Evolutionary conservation across 257 asterid species (phyloP).

Genomic region (Ophiorrhiza pumila): DNA sequence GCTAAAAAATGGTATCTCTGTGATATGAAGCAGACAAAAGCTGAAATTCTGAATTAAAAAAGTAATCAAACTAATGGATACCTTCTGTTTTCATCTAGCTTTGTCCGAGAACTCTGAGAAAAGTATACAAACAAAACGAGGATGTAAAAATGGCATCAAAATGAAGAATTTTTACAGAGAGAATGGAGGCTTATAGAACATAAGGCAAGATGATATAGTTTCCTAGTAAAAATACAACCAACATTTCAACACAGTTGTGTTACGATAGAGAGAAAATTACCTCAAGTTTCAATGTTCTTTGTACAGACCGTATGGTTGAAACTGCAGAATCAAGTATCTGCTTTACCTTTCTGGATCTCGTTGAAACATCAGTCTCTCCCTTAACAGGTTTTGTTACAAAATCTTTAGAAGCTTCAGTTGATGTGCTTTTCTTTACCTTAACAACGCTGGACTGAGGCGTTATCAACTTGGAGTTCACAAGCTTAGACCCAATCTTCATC

Average conservation of each 20-base stretch:
- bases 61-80: slow-evolving; percentile 24
- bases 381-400: slow-evolving; percentile 26
- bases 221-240: not conserved
- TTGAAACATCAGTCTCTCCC: slow-evolving; percentile 25
- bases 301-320: slow-evolving; percentile 25
- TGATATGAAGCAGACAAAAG: not conserved
- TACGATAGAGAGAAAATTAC: slow-evolving; percentile 28
- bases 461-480: slow-evolving; percentile 25
- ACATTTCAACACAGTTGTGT: not conserved
- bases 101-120: slow-evolving; percentile 31
- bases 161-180: not conserved
- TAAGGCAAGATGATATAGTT: not conserved
- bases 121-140: slow-evolving; percentile 26
- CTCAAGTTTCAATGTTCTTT: slow-evolving; percentile 34
- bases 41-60: not conserved
- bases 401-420: slow-evolving; percentile 31
- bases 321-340: slow-evolving; percentile 23
- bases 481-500: slow-evolving; percentile 38
- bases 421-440: slow-evolving; percentile 24
- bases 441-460: slow-evolving; percentile 26
- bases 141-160: not conserved
- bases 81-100: slow-evolving; percentile 46
- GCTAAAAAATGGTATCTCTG: not conserved
- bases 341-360: slow-evolving; percentile 32
- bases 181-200: not conserved